Evolutionary conservation across 1,139 yeast genomes (phyloP), one percentile per base, ranked within the genome.

Genomic region (Schwanniomyces etchellsii): DNA sequence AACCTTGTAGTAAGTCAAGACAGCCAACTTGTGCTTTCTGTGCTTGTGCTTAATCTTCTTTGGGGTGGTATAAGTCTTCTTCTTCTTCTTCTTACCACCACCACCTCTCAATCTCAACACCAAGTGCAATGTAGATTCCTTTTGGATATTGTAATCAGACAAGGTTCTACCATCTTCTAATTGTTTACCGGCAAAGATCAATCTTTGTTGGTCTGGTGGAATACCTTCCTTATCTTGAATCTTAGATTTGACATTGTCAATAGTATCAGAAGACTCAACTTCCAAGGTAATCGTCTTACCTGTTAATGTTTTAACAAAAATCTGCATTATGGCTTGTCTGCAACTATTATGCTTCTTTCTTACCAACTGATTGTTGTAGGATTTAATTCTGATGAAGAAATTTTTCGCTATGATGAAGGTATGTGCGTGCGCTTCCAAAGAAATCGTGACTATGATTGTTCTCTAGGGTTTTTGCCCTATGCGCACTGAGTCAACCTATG

Each of bases 41-140:
- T 86, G 96, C 84, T 86, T 88, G 94, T 91, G 97, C 77, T 77
- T 86, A 77, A 91, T 85, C 84, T 89, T 91, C 91, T 91, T 91
- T 80, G 99, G 99, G 67, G 98, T 91, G 78, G 97, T 89, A 91
- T 91, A 93, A 67, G 88, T 96, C 95, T 93, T 93, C 89, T 88
- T 88, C 88, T 85, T 86, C 85, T 95, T 89, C 88, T 91, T 91
- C 84, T 91, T 91, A 18, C 10, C 21, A 84, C 96, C 97, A 78
- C 95, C 95, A 83, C 97, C 97, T 81, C 97, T 85, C 70, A 91
- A 85, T 81, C 97, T 88, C 50, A 91, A 77, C 62, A 91, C 97
- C 72, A 91, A 81, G 75, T 91, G 96, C 51, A 91, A 72, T 52
- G 97, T 91, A 49, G 97, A 89, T 78, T 91, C 98, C 86, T 91